Percentiles rank a stretch among this genome's conserved stretches.
These are phyloP conservation scores for Mayamaea pseudoterrestris DNA, from an alignment of 108 stramenopile species.

Conservation along the genomic window DNA sequence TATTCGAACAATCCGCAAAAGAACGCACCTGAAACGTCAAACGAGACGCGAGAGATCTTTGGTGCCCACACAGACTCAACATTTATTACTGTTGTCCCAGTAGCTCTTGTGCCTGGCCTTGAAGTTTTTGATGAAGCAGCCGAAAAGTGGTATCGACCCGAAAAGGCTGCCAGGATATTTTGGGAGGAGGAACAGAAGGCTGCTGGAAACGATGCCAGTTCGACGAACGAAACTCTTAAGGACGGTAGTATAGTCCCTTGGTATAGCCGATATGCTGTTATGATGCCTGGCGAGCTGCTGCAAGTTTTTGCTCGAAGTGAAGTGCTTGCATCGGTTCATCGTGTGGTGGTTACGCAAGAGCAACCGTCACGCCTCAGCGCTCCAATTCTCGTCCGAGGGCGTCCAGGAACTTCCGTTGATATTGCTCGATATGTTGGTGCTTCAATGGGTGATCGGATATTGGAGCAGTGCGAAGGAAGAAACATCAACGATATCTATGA, in stretches of 20 bases:
- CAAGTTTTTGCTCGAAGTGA: slow-evolving; percentile 65
- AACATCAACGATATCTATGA: slow-evolving; percentile 71
- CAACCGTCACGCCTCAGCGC: slow-evolving; percentile 35
- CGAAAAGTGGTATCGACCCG: slow-evolving; percentile 71
- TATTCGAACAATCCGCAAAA: slow-evolving; percentile 26
- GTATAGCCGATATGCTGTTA: slow-evolving; percentile 60
- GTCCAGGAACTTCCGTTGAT: slow-evolving; percentile 45
- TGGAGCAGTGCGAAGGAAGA: slow-evolving; percentile 49
- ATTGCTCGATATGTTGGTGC: slow-evolving; percentile 52
- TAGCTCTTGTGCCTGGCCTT: slow-evolving; percentile 58
- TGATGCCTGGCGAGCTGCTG: slow-evolving; percentile 71
- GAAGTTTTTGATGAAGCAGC: slow-evolving; percentile 74
- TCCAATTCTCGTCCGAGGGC: slow-evolving; percentile 53
- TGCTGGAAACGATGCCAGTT: slow-evolving; percentile 7
- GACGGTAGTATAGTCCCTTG: slow-evolving; percentile 40
- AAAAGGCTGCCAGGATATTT: slow-evolving; percentile 38
- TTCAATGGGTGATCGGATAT: slow-evolving; percentile 24
- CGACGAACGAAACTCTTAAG: slow-evolving; percentile 14
- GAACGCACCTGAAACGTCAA: slow-evolving; percentile 13
- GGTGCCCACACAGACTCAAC: slow-evolving; percentile 71
- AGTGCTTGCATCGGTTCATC: slow-evolving; percentile 64
- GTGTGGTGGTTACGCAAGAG: slow-evolving; percentile 46
- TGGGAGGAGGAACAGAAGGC: slow-evolving; percentile 24
- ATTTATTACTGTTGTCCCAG: slow-evolving; percentile 64
- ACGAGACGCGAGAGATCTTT: slow-evolving; percentile 41